Base-by-base conservation (phyloP, 768 basidiomycete species). In the Amanita rubescens region DNA sequence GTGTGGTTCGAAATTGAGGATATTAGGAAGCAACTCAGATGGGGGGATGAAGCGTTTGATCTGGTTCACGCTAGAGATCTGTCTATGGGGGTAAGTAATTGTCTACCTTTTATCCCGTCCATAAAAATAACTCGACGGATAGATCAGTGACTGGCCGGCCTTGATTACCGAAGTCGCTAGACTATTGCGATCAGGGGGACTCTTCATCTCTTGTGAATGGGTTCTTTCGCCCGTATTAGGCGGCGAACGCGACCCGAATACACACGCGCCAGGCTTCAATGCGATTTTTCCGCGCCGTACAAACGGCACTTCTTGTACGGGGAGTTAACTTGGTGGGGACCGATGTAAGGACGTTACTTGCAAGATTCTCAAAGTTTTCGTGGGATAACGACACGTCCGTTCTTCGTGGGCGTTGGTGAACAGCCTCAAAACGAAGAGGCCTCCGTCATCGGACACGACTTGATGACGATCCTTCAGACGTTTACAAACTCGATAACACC, bases 141-240 rank as follows among this genome's bases (percentile, higher is more conserved):
- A 90, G 89, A 72, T 83, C 14, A 67, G 62, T 17, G 71, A 83
- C 60, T 87, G 84, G 60, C 67, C 66, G 15, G 61, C 58, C 22
- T 65, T 88, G 55, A 60, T 89, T 30, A 61, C 65, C 19, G 86
- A 91, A 63, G 75, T 76, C 14, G 73, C 72, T 5, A 80, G 90
- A 35, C 71, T 90, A 42, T 70, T 92, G 11, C 79, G 80, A 42
- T 79, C 80, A 4, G 82, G 82, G n/a, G 89, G 89, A 1, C 66
- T 90, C 12, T 84, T 88, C 63, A 57, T 85, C 7, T 82, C 82
- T 1, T 75, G 75, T 38, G 87, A 90, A 67, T 80, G 83, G 74
- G 71, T 68, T 33, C 70, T 73, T 22, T 68, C 62, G 33, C 72
- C 78, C 0, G 53, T 63, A 4, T 71, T 80, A 7, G 55, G 54